Evolutionary conservation across 2,329 filamentous ascomycete species (phyloP), one percentile per base, ranked within the genome.

Genomic region (Aspergillus sp.): DNA sequence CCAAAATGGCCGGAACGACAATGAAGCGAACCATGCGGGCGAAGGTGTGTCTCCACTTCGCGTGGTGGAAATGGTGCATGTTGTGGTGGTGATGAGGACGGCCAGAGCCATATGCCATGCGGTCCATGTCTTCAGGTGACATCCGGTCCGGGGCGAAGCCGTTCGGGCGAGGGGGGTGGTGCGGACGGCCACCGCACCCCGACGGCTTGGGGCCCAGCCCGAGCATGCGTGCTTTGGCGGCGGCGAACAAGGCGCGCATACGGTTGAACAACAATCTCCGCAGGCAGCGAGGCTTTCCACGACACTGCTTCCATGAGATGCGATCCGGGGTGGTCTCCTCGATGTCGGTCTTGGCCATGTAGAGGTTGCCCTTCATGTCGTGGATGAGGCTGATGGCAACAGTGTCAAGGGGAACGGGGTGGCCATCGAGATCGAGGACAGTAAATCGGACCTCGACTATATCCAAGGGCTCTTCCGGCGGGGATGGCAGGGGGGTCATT

Each of bases 1-100:
- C 76, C 5, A 77, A 60, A n/a, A 76, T 58, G 26, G 73, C 73
- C 3, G 76, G 76, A 45, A 79, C 63, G 44, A 78, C 57, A 30
- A 78, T 72, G 56, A 76, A 72, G 40, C 71, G 73, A 20, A 78
- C 60, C 17, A 74, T 64, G 20, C 67, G 70, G 49, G 68, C 68
- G 54, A 73, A 61, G n/a, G 71, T 69, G 53, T 67, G 71, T 14
- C 70, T 62, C 58, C 75, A 71, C 38, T 66, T 65, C 46, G 66
- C 64, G 51, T 65, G 67, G 55, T 66, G 63, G 41, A 60, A 58
- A 54, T 67, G 62, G 55, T 68, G 66, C 57, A 60, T 61, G 50
- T 65, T 63, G 49, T 69, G 66, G 52, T 65, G 65, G 32, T 61
- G 60, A 41, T 60, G 61, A 20, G 51, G 53, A 30, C 50, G 55